Percentiles rank a stretch among this genome's conserved stretches.
phyloP scores from a whole-genome alignment of 768 basidiomycete genomes.

The Cyclocybe aegerita region DNA sequence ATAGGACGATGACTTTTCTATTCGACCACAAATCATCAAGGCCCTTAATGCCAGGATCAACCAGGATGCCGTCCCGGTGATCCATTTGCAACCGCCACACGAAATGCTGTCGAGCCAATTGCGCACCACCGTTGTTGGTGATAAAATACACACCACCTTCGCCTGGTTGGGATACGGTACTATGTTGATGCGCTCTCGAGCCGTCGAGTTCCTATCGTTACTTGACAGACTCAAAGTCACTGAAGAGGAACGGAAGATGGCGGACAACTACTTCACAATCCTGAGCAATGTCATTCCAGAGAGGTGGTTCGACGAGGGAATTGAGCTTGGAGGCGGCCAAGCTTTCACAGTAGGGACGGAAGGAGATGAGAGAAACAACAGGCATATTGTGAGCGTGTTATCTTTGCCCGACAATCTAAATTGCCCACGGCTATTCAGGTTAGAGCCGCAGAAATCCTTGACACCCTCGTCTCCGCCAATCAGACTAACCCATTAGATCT shows the following conservation, averaged over 20 bases:
- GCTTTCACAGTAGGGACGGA: slow-evolving; percentile 62
- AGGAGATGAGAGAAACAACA: slow-evolving; percentile 56
- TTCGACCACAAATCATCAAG: slow-evolving; percentile 56
- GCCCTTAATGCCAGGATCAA: slow-evolving; percentile 43
- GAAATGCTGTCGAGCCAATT: slow-evolving; percentile 58
- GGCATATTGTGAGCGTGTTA: slow-evolving; percentile 51
- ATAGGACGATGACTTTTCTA: slow-evolving; percentile 70
- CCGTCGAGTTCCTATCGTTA: slow-evolving; percentile 47
- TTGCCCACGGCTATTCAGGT: slow-evolving; percentile 25
- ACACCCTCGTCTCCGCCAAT: slow-evolving; percentile 24
- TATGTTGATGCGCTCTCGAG: slow-evolving; percentile 44
- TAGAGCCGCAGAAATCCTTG: slow-evolving; percentile 45
- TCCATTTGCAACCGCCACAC: slow-evolving; percentile 60
- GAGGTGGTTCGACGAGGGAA: slow-evolving; percentile 64
- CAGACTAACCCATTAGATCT: neutral
- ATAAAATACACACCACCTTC: slow-evolving; percentile 50
- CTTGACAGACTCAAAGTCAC: slow-evolving; percentile 42
- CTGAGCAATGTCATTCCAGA: slow-evolving; percentile 56
- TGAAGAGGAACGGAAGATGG: slow-evolving; percentile 57
- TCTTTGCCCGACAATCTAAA: slow-evolving; percentile 3
- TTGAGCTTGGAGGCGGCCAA: slow-evolving; percentile 56
- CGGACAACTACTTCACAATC: slow-evolving; percentile 69
- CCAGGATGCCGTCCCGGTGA: slow-evolving; percentile 24
- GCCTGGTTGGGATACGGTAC: slow-evolving; percentile 70
- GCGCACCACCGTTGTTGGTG: slow-evolving; percentile 36